A percentile compares a stretch with the other conserved stretches of the same genome.
Conservation (phyloP, 2,329 filamentous ascomycete genomes). For the Davidsoniella virescens region DNA sequence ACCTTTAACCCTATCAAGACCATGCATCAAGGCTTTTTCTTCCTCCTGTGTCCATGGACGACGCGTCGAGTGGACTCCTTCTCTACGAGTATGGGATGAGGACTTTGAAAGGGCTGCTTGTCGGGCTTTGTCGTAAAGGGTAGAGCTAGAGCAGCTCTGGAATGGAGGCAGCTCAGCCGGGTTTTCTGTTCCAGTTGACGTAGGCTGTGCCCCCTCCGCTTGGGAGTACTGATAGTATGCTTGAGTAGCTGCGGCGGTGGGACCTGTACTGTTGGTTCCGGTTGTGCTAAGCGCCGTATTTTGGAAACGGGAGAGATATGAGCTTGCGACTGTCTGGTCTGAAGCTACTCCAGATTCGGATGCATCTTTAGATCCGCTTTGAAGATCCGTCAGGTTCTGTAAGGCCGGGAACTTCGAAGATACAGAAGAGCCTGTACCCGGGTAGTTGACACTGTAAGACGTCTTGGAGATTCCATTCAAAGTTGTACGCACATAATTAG, state of each 20-base stretch:
- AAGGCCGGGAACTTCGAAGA: slow-evolving; percentile 3
- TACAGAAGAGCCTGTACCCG: not conserved
- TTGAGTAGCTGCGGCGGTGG: slow-evolving; percentile 3
- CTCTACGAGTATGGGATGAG: slow-evolving; percentile 36
- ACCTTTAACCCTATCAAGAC: slow-evolving; percentile 73
- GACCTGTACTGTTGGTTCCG: slow-evolving; percentile 19
- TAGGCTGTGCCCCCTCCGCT: slow-evolving; percentile 3
- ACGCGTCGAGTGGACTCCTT: slow-evolving; percentile 45
- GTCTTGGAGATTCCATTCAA: slow-evolving; percentile 27
- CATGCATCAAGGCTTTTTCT: slow-evolving; percentile 78
- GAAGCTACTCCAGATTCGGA: not conserved
- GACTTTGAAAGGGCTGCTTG: slow-evolving; percentile 42
- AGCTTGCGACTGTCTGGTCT: slow-evolving; percentile 3
- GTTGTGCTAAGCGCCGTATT: slow-evolving; percentile 18
- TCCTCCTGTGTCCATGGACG: slow-evolving; percentile 80
- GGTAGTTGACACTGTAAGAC: slow-evolving; percentile 22
- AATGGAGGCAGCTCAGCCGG: slow-evolving; percentile 33
- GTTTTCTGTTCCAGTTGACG: not conserved
- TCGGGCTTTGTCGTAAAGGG: slow-evolving; percentile 41
- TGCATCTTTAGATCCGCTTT: slow-evolving; percentile 2
- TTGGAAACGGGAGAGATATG: slow-evolving; percentile 18
- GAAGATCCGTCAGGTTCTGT: slow-evolving; percentile 3
- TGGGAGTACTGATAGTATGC: slow-evolving; percentile 11
- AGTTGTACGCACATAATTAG: slow-evolving; percentile 29
- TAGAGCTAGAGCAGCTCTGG: slow-evolving; percentile 37